Percentiles rank a stretch among this genome's conserved stretches.
These are phyloP conservation scores for Flaveria robusta DNA, from an alignment of 129 eudicot genomes.

Conservation along the genomic window DNA sequence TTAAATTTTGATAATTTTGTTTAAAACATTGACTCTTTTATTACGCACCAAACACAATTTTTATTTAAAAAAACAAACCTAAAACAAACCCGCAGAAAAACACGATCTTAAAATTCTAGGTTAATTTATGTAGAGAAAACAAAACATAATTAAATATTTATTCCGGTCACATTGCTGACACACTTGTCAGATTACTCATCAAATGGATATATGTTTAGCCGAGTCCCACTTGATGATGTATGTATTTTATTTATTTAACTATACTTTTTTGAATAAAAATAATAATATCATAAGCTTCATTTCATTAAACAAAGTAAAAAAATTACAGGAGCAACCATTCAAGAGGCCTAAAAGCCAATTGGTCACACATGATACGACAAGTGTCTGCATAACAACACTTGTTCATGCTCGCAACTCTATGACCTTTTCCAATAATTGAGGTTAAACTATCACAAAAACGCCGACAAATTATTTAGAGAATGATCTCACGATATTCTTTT, in stretches of 20 bases:
- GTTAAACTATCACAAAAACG: slow-evolving; percentile 26
- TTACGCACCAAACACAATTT: too few relatives aligned
- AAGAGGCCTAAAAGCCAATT: slow-evolving; percentile 39
- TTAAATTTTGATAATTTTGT: too few relatives aligned
- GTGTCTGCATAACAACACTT: slow-evolving; percentile 30
- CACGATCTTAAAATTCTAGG: too few relatives aligned
- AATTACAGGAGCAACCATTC: slow-evolving; percentile 24
- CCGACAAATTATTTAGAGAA: slow-evolving; percentile 13
- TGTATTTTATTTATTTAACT: slow-evolving; percentile 5
- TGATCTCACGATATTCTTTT: slow-evolving; percentile 21
- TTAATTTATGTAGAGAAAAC: not conserved
- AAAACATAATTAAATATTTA: not conserved
- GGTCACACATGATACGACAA: slow-evolving; percentile 30
- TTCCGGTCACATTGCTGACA: not conserved
- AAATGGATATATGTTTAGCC: slow-evolving; percentile 23
- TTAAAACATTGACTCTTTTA: too few relatives aligned
- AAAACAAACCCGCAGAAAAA: too few relatives aligned
- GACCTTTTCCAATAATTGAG: slow-evolving; percentile 38
- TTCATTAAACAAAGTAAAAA: not conserved
- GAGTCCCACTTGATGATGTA: slow-evolving; percentile 28
- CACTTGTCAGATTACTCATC: not conserved
- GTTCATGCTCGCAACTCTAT: slow-evolving; percentile 40
- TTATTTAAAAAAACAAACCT: too few relatives aligned
- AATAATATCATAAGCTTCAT: not conserved
- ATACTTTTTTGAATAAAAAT: not conserved